Percentiles rank a stretch among this genome's conserved stretches.
These are phyloP conservation scores for Musa balbisiana DNA, from an alignment of 202 grass and related monocot genomes.

Conservation along the genomic window DNA sequence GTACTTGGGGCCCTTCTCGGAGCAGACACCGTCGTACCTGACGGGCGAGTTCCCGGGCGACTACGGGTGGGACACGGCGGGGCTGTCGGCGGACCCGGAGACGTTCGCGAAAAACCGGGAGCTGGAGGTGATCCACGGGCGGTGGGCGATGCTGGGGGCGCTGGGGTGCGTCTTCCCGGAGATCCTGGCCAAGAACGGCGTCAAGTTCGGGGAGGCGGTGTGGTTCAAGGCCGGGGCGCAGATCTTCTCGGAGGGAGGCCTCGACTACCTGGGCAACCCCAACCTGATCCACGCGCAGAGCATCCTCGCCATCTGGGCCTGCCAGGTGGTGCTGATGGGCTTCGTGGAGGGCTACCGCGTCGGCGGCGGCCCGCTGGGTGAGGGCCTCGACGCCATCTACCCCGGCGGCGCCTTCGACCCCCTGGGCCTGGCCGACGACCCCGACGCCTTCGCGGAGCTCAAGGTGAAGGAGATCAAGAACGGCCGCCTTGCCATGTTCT, in stretches of 20 bases:
- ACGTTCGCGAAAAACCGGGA: constrained; percentile 80
- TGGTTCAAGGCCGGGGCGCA: constrained; percentile 94
- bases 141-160: constrained; percentile 94
- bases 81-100: constrained; percentile 79
- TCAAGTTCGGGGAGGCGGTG: constrained; percentile 87
- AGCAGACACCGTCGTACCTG: constrained; percentile 82
- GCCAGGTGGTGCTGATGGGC: constrained; percentile 89
- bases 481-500: constrained; percentile 38
- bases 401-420: constrained; percentile 80
- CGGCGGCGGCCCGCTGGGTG: constrained; percentile 70
- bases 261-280: constrained; percentile 92
- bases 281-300: constrained; percentile 85
- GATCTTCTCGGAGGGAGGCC: constrained; percentile 84
- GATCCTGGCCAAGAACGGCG: constrained; percentile 66
- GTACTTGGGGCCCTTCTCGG: constrained; percentile 92
- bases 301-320: constrained; percentile 85
- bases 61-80: constrained; percentile 92
- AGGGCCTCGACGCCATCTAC: constrained; percentile 84
- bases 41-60: constrained; percentile 90
- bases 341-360: constrained; percentile 88
- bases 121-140: constrained; percentile 80
- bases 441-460: constrained; percentile 45
- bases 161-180: constrained; percentile 81
- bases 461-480: constrained; percentile 59
- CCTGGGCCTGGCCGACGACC: constrained; percentile 74